Evolutionary conservation across 1,139 yeast species (phyloP).

Genomic region (Geotrichum carabidarum): DNA sequence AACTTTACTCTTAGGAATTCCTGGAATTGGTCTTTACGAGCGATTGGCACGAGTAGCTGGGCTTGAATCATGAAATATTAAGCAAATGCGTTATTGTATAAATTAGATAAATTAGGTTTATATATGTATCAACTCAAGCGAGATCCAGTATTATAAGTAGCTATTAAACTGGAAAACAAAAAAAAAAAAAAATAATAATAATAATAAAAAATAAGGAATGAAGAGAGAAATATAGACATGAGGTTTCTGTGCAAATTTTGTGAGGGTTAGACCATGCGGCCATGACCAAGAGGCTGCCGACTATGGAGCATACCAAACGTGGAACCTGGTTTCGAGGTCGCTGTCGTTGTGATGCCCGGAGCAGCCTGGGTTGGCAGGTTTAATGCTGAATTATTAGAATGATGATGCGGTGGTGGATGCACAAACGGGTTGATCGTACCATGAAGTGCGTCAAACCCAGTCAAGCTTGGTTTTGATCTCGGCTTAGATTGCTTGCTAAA

Average conservation of each 20-base stretch:
- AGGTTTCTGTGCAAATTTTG: not conserved
- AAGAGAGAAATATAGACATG: too few species aligned
- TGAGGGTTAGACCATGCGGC: not conserved
- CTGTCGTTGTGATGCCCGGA: not conserved
- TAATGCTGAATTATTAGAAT: not conserved
- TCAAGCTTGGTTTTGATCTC: not conserved
- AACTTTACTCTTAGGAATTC: constrained; percentile 6
- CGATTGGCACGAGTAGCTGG: constrained; percentile 9
- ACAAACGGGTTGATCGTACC: not conserved
- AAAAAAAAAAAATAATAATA: too few species aligned
- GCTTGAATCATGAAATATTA: not conserved
- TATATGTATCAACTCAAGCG: not conserved
- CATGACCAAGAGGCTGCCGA: constrained; percentile 2
- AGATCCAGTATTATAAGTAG: too few species aligned
- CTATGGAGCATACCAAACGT: constrained; percentile 6
- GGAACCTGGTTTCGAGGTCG: not conserved
- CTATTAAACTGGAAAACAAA: too few species aligned
- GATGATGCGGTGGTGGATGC: not conserved
- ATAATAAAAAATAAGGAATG: too few species aligned
- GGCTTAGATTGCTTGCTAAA: not conserved
- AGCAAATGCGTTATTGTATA: not conserved
- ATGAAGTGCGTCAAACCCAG: not conserved
- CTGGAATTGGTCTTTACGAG: constrained; percentile 6
- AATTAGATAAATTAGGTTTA: too few species aligned
- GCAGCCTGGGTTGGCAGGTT: not conserved